Percentiles rank a stretch among this genome's conserved stretches.
Evolutionary conservation across 768 basidiomycete species (phyloP).

Genomic region (Krasilnikovozyma curviuscula): DNA sequence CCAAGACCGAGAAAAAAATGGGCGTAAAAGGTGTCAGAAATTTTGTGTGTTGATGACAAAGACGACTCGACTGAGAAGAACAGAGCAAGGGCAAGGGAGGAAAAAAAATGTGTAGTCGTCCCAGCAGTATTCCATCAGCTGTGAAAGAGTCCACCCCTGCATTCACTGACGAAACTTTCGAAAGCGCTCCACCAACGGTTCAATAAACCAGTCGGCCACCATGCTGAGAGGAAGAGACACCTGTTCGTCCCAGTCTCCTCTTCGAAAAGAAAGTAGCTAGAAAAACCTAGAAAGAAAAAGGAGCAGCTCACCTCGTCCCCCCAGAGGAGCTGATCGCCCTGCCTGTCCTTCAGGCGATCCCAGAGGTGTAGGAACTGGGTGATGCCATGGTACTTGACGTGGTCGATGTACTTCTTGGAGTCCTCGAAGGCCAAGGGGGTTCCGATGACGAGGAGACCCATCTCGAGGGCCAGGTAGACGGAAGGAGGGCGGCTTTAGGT

Average conservation of each 20-base stretch:
- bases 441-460: slow-evolving; percentile 85
- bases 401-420: slow-evolving; percentile 65
- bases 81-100: not conserved
- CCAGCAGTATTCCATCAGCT: not conserved
- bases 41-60: not conserved
- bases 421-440: slow-evolving; percentile 85
- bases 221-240: not conserved
- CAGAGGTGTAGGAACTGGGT: slow-evolving; percentile 86
- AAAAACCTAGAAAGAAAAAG: too few relatives aligned
- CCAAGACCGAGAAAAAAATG: not conserved
- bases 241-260: too few relatives aligned
- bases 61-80: too few relatives aligned
- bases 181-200: not conserved
- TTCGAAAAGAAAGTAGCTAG: not conserved
- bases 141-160: not conserved
- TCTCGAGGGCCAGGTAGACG: too few relatives aligned
- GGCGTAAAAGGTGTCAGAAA: not conserved
- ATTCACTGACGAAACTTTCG: too few relatives aligned
- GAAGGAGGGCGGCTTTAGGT: too few relatives aligned
- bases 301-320: slow-evolving; percentile 99
- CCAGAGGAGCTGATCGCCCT: slow-evolving; percentile 85
- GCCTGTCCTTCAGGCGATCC: slow-evolving; percentile 74
- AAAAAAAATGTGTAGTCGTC: not conserved
- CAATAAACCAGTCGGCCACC: not conserved
- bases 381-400: slow-evolving; percentile 80